These are phyloP conservation scores for Sarocladiaceae sp. DNA, from an alignment of 2,329 filamentous ascomycete species.

Conservation along the genomic window DNA sequence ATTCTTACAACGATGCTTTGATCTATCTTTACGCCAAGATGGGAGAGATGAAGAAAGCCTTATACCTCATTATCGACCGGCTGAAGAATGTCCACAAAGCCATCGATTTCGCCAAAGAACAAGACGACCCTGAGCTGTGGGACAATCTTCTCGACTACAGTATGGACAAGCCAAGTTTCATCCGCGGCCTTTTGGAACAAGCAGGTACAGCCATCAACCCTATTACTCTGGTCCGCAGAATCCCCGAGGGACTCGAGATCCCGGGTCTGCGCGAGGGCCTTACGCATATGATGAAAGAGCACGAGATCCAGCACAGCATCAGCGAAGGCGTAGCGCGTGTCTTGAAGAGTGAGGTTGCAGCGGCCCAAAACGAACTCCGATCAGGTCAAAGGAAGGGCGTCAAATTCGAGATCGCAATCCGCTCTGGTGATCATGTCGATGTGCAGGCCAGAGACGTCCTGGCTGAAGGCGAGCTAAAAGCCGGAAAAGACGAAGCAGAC, in stretches of 20 bases:
- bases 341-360: conserved; percentile 77
- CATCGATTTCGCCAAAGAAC: conserved; percentile 89
- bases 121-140: conserved; percentile 90
- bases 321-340: conserved; percentile 84
- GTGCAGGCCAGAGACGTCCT: conserved; percentile 33
- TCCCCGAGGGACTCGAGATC: conserved; percentile 89
- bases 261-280: conserved; percentile 84
- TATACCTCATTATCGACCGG: conserved; percentile 91
- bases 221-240: conserved; percentile 80
- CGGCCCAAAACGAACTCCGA: conserved; percentile 74
- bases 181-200: conserved; percentile 83
- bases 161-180: conserved; percentile 96
- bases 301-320: conserved; percentile 92
- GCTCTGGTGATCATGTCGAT: conserved; percentile 36
- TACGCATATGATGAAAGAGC: conserved; percentile 86
- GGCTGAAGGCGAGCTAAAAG: conserved; percentile 17
- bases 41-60: conserved; percentile 82
- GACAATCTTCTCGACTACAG: conserved; percentile 90
- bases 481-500: conserved; percentile 14
- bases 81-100: conserved; percentile 86
- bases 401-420: conserved; percentile 70
- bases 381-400: conserved; percentile 77
- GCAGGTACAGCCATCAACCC: conserved; percentile 92
- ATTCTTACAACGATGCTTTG: conserved; percentile 82
- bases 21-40: conserved; percentile 95